phyloP scores from a whole-genome alignment of 495 filamentous ascomycete genomes.

The Evernia prunastri region DNA sequence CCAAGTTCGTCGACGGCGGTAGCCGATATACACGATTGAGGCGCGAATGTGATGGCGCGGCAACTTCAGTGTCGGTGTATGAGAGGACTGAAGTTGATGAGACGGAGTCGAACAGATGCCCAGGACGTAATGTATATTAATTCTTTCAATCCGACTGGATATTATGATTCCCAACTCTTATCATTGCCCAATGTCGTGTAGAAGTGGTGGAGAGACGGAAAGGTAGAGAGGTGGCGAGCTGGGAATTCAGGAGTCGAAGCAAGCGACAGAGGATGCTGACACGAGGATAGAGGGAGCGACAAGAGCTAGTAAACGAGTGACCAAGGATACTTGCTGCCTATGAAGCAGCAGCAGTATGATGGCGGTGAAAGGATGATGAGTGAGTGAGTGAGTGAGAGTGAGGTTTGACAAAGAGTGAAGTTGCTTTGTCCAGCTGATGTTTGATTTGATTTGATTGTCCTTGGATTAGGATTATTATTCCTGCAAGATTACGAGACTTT shows the following conservation, averaged over 20 bases:
- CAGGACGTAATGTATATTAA: not conserved
- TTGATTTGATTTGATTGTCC: not conserved
- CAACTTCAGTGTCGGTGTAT: not conserved
- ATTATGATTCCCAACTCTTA: not conserved
- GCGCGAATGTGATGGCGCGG: not conserved
- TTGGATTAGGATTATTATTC: not conserved
- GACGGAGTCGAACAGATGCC: not conserved
- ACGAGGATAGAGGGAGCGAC: not conserved
- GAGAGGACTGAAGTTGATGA: not conserved
- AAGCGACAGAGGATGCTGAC: not conserved
- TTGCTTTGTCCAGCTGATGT: constrained; percentile 1
- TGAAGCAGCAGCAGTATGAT: not conserved
- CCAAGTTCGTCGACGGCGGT: not conserved
- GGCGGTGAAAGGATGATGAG: not conserved
- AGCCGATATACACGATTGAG: not conserved
- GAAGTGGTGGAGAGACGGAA: not conserved
- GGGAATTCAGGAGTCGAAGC: not conserved
- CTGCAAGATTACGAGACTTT: not conserved
- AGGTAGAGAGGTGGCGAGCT: not conserved
- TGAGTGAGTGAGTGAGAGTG: not conserved
- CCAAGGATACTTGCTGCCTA: not conserved
- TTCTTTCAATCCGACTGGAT: not conserved
- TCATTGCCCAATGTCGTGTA: not conserved
- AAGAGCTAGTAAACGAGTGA: not conserved
- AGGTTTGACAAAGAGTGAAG: not conserved